Evolutionary conservation across 2,329 filamentous ascomycete species (phyloP).

Genomic region (Madurella mycetomatis): DNA sequence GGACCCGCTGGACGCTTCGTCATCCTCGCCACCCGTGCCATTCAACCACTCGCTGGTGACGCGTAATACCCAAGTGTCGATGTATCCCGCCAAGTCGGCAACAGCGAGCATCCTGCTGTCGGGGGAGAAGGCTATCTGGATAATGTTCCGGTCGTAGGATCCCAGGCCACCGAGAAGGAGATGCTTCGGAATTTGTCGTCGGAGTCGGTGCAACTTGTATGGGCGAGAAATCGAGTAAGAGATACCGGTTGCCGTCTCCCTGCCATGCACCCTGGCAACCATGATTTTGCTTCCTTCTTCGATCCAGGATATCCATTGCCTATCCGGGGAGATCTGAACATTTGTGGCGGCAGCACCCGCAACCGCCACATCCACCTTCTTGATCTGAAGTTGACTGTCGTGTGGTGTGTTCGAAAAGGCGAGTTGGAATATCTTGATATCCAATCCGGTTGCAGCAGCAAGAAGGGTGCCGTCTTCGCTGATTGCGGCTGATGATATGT

Average conservation of each 20-base stretch:
- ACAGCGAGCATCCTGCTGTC: slow-evolving; percentile 75
- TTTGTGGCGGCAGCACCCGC: slow-evolving; percentile 61
- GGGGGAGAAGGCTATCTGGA: slow-evolving; percentile 70
- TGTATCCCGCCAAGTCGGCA: slow-evolving; percentile 75
- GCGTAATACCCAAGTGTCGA: slow-evolving; percentile 80
- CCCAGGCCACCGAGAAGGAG: slow-evolving; percentile 62
- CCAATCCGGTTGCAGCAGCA: slow-evolving; percentile 67
- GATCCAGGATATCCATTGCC: slow-evolving; percentile 63
- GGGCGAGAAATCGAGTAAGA: slow-evolving; percentile 39
- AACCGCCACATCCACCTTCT: slow-evolving; percentile 62
- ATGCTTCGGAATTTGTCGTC: slow-evolving; percentile 51
- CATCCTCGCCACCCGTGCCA: slow-evolving; percentile 29
- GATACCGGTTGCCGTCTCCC: slow-evolving; percentile 32
- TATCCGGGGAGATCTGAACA: slow-evolving; percentile 65
- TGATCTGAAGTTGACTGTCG: slow-evolving; percentile 63
- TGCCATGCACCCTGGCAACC: slow-evolving; percentile 44
- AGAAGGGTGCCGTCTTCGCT: slow-evolving; percentile 69
- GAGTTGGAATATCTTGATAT: slow-evolving; percentile 75
- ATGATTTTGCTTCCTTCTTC: slow-evolving; percentile 57
- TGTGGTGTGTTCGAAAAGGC: slow-evolving; percentile 44
- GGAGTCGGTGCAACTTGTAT: slow-evolving; percentile 48
- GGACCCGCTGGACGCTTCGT: slow-evolving; percentile 29
- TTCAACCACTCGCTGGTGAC: slow-evolving; percentile 45
- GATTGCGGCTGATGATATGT: slow-evolving; percentile 67
- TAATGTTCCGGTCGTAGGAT: slow-evolving; percentile 72